Evolutionary conservation across 2,329 filamentous ascomycete species (phyloP).

Genomic region (Lasiodiplodia sp.): DNA sequence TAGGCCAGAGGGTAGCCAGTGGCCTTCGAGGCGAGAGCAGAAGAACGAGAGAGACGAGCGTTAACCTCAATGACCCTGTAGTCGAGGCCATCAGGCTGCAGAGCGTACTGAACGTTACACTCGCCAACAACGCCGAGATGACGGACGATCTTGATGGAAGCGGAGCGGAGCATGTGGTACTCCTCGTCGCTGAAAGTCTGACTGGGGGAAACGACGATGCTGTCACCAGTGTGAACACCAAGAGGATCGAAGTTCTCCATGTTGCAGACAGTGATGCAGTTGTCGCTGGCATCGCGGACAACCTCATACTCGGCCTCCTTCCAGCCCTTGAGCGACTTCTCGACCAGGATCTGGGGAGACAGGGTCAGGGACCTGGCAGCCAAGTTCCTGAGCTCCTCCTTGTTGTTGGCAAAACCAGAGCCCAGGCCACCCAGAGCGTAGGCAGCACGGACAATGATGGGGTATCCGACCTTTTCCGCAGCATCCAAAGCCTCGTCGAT

Average conservation of each 20-base stretch:
- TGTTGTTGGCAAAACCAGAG: constrained; percentile 93
- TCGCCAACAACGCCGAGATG: constrained; percentile 97
- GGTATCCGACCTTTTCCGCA: constrained; percentile 87
- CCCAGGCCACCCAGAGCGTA: constrained; percentile 96
- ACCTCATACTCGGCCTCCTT: constrained; percentile 99
- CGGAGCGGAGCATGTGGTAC: constrained; percentile 98
- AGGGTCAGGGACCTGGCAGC: constrained; percentile 90
- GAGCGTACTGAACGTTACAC: constrained; percentile 97
- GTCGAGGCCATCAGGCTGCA: constrained; percentile 95
- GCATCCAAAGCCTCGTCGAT: constrained; percentile 92
- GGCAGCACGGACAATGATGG: constrained; percentile 96
- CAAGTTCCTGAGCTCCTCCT: constrained; percentile 92
- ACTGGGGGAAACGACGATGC: constrained; percentile 95
- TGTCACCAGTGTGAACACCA: constrained; percentile 97
- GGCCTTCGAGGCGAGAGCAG: constrained; percentile 95
- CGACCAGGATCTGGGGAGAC: constrained; percentile 94
- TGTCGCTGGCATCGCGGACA: constrained; percentile 94
- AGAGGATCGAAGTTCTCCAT: constrained; percentile 99
- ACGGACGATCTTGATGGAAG: constrained; percentile 97
- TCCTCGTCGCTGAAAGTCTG: constrained; percentile 98
- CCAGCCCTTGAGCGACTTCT: constrained; percentile 99
- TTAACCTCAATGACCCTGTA: constrained; percentile 99
- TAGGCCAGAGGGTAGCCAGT: constrained; percentile 97
- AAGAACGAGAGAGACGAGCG: constrained; percentile 95
- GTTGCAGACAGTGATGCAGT: constrained; percentile 99